These are phyloP conservation scores for Usnea hakonensis DNA, from an alignment of 495 filamentous ascomycete species.

Conservation along the genomic window DNA sequence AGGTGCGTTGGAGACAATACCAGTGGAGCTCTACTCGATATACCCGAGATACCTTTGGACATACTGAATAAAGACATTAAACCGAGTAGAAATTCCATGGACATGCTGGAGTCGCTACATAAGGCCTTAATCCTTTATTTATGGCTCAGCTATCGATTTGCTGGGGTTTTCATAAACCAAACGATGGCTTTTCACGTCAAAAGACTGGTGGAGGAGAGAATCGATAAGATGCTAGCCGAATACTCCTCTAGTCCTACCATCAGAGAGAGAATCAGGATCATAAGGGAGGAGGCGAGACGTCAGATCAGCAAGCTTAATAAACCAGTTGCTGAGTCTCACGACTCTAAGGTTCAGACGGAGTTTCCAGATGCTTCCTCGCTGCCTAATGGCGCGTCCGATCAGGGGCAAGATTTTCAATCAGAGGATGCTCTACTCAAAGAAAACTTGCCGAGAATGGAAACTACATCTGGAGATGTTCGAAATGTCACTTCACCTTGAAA, in stretches of 20 bases:
- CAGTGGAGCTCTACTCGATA: slow-evolving; percentile 57
- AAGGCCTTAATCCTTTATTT: slow-evolving; percentile 75
- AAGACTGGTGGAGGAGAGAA: slow-evolving; percentile 64
- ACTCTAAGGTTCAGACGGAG: neutral
- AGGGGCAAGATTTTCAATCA: neutral
- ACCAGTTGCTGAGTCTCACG: neutral
- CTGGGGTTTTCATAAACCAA: slow-evolving; percentile 73
- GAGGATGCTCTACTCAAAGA: neutral
- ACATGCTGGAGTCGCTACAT: slow-evolving; percentile 66
- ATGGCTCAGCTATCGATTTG: slow-evolving; percentile 69
- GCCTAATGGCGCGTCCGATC: neutral
- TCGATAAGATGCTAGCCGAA: slow-evolving; percentile 57
- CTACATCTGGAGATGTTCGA: neutral
- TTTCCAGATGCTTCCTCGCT: slow-evolving; percentile 3
- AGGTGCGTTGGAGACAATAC: slow-evolving; percentile 56
- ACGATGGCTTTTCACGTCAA: slow-evolving; percentile 75
- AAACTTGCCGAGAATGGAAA: neutral
- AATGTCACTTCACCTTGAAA: neutral
- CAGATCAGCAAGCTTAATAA: slow-evolving; percentile 14
- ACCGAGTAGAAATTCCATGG: slow-evolving; percentile 46
- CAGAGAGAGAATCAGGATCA: slow-evolving; percentile 23
- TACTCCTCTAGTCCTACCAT: slow-evolving; percentile 45
- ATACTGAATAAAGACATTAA: slow-evolving; percentile 50
- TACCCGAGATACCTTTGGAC: slow-evolving; percentile 56
- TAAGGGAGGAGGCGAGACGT: slow-evolving; percentile 19